These are phyloP conservation scores for Glycine tomentella DNA, from an alignment of 306 rosid species.

Conservation along the genomic window DNA sequence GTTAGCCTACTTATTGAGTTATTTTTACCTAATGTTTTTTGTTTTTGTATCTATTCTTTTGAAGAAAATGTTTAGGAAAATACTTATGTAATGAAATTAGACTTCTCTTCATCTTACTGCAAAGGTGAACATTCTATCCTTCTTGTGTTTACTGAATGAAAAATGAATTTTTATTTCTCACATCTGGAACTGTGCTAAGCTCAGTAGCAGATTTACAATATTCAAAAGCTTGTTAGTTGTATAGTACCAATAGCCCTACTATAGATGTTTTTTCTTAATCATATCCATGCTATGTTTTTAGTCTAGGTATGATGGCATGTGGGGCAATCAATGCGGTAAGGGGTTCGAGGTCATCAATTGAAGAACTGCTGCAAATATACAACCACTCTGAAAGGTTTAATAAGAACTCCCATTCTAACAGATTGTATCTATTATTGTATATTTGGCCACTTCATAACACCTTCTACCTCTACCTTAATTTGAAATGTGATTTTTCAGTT, in stretches of 20 bases:
- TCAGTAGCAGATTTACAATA: background rate
- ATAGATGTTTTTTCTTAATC: background rate
- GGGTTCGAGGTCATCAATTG: conserved; percentile 91
- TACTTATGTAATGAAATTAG: background rate
- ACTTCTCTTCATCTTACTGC: conserved; percentile 1
- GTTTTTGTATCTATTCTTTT: background rate
- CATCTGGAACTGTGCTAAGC: background rate
- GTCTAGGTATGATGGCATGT: conserved; percentile 88
- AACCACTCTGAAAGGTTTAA: conserved; percentile 88
- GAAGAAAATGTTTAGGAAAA: conserved; percentile 13
- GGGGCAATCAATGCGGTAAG: conserved; percentile 95
- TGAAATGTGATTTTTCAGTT: conserved; percentile 17
- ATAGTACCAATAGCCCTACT: background rate
- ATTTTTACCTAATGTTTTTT: background rate
- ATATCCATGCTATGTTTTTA: conserved; percentile 41
- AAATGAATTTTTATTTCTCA: background rate
- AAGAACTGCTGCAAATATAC: conserved; percentile 84
- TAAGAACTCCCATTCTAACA: background rate
- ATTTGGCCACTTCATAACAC: conserved; percentile 12
- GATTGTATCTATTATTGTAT: conserved; percentile 1
- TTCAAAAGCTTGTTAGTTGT: conserved; percentile 22
- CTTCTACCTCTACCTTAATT: conserved; percentile 11
- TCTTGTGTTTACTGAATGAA: conserved; percentile 13
- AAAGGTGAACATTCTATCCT: conserved; percentile 16
- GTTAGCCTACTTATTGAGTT: conserved; percentile 18